A percentile compares a stretch with the other conserved stretches of the same genome.
Evolutionary conservation across 2,329 filamentous ascomycete genomes (phyloP).

Genomic region (Sarocladiaceae sp.): DNA sequence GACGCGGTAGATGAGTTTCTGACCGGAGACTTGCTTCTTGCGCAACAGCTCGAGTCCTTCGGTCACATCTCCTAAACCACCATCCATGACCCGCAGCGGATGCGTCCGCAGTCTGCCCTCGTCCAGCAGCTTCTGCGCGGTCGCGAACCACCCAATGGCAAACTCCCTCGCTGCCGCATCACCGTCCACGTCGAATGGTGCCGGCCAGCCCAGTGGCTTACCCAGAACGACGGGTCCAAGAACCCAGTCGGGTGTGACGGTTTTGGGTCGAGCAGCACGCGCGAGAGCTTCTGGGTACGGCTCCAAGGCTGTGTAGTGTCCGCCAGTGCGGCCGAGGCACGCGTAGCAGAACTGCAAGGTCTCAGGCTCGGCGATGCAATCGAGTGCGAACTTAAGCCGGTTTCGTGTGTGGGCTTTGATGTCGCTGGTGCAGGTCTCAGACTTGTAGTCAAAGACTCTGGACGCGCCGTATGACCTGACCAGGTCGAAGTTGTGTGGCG

Average conservation of each 20-base stretch:
- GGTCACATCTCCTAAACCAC: too few species aligned
- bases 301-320: conserved; percentile 29
- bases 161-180: too few species aligned
- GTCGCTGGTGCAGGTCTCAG: conserved; percentile 16
- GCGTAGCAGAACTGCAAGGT: conserved; percentile 29
- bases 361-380: conserved; percentile 26
- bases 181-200: too few species aligned
- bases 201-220: too few species aligned
- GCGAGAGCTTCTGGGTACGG: conserved; percentile 18
- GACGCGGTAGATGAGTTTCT: too few species aligned
- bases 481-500: conserved; percentile 25
- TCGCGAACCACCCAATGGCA: too few species aligned
- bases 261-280: conserved; percentile 16
- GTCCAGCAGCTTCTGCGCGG: too few species aligned
- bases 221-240: conserved; percentile 6
- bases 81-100: too few species aligned
- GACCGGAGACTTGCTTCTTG: too few species aligned
- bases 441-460: conserved; percentile 31
- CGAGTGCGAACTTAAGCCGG: conserved; percentile 28
- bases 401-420: conserved; percentile 32
- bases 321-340: conserved; percentile 30
- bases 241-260: conserved; percentile 10
- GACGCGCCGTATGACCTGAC: conserved; percentile 32
- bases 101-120: too few species aligned
- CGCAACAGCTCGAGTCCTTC: too few species aligned